Evolutionary conservation across 2,329 filamentous ascomycete genomes (phyloP).

Genomic region (Colletotrichum limetticola): DNA sequence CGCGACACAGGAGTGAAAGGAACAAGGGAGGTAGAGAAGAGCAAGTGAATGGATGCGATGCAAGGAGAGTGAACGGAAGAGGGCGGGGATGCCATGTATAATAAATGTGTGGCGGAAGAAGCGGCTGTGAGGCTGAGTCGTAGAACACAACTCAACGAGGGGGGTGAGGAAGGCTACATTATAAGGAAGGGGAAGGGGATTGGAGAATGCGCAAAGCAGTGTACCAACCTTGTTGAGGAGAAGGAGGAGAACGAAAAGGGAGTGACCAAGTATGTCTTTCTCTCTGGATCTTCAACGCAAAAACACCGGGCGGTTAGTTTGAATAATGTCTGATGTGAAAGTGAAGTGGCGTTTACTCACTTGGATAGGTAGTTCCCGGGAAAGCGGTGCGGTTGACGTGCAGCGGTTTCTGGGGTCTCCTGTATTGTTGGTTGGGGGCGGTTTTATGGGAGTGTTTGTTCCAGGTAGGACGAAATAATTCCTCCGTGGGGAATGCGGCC

Average conservation of each 20-base stretch:
- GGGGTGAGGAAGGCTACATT: neutral
- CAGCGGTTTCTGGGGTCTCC: neutral
- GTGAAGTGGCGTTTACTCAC: neutral
- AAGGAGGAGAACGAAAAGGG: neutral
- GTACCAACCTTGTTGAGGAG: conserved; percentile 5
- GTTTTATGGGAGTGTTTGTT: neutral
- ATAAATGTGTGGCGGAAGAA: conserved; percentile 35
- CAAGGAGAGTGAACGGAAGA: neutral
- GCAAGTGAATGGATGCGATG: neutral
- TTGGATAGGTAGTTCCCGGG: neutral
- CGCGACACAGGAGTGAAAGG: neutral
- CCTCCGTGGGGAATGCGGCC: neutral
- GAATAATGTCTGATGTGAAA: neutral
- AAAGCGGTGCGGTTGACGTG: conserved; percentile 7
- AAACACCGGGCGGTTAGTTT: neutral
- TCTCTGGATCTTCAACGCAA: neutral
- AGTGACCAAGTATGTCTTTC: neutral
- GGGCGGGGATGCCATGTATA: conserved; percentile 2
- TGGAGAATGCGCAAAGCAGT: neutral
- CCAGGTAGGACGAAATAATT: neutral
- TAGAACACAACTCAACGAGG: neutral
- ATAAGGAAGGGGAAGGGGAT: neutral
- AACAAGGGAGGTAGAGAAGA: conserved; percentile 5
- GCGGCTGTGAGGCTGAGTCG: conserved; percentile 40
- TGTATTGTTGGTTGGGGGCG: neutral